A percentile compares a stretch with the other conserved stretches of the same genome.
phyloP scores from a whole-genome alignment of 345 rosid genomes.

The Eutrema japonicum region DNA sequence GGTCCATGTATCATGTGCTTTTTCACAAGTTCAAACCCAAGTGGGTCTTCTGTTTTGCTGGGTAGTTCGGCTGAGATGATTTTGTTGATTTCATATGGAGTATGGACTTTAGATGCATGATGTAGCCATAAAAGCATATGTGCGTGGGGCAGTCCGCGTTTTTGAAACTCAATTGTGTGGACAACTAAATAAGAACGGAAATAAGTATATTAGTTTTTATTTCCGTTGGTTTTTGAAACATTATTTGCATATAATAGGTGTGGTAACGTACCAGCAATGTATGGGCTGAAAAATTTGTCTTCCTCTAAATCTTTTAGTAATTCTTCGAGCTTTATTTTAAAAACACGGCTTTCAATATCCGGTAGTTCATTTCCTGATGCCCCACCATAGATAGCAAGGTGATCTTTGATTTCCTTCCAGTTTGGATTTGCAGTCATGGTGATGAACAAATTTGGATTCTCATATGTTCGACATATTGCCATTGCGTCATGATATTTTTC shows the following conservation, averaged over 20 bases:
- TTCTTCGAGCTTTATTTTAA: background rate
- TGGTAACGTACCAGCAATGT: background rate
- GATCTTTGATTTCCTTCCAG: background rate
- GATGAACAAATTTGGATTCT: background rate
- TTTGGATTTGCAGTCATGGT: background rate
- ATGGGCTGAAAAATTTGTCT: background rate
- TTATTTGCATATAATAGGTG: too few relatives aligned
- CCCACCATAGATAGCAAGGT: background rate
- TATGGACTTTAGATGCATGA: background rate
- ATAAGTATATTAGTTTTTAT: too few relatives aligned
- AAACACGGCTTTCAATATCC: background rate
- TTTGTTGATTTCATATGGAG: rapidly evolving
- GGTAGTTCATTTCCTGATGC: background rate
- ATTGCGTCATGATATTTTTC: background rate
- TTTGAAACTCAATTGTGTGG: background rate
- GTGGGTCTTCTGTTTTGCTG: background rate
- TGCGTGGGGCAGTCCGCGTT: background rate
- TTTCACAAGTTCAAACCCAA: background rate
- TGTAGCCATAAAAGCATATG: background rate
- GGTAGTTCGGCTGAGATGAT: background rate
- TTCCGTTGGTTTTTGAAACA: background rate
- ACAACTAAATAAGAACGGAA: background rate
- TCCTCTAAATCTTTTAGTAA: background rate
- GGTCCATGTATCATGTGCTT: background rate
- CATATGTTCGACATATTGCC: background rate